Evolutionary conservation across 2,329 filamentous ascomycete genomes (phyloP), one percentile per base, ranked within the genome.

Genomic region (Aspergillus sp.): DNA sequence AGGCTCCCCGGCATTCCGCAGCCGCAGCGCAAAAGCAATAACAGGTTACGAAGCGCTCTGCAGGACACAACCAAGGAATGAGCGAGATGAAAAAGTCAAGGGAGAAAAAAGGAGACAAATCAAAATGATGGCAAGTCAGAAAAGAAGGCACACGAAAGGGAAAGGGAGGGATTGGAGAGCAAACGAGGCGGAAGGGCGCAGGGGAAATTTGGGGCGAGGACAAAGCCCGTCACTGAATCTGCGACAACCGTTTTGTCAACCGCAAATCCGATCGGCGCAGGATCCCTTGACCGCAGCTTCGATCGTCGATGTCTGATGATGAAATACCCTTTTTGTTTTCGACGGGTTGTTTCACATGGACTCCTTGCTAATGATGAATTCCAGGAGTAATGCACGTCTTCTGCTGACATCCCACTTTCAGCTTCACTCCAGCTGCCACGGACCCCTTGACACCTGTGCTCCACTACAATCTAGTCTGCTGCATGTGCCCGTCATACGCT

Each of bases 1-100:
- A 44, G 24, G 19, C 55, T 58, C 53, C 27, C 58, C 55, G 39
- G 60, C 60, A 62, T 62, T 56, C 52, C 63, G 68, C 59, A 50
- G 58, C 52, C 49, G 63, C 59, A 23, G 41, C 21, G 37, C 48
- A 59, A 59, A 33, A 33, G 52, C 37, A 49, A 51, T 23, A 33
- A 44, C 8, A 21, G 17, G 40, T 17, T 6, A 50, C 47, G 23
- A 37, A 48, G 14, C 47, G 43, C 41, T 19, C 35, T 44, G 33
- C 52, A 56, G 24, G 37, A n/a, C 19, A 44, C 23, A 48, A 41
- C 15, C 23, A 47, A 56, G 24, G 21, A n/a, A 24, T n/a, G n/a
- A 43, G 31, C 41, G 8, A 46, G 31, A 51, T 41, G 15, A 46
- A 35, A 49, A 35, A 46, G 3, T n/a, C 27, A 31, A 31, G 27